Base-by-base conservation (phyloP, 495 filamentous ascomycete genomes). In the Neohortaea acidophila region DNA sequence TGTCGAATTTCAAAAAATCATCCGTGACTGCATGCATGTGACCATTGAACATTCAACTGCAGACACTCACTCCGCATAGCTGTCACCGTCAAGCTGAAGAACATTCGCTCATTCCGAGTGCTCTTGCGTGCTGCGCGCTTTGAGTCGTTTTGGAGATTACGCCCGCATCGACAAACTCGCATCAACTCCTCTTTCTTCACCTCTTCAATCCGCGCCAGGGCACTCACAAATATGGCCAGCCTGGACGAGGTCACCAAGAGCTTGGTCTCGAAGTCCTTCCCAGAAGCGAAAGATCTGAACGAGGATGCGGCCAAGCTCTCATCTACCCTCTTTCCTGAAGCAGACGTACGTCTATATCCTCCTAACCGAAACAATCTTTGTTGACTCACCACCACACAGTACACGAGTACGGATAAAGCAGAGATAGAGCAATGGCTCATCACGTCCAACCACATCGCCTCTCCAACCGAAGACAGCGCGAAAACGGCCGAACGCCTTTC, bases 391-490 rank as follows among this genome's bases (percentile, higher is more conserved):
- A 56, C 67, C 42, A 68, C 68, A 50, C 73, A 69, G 45, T 92
- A 87, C 59, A 73, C 71, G 38, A 65, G 71, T 46, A 62, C 70
- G 41, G 87, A 97, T 59, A 72, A 81, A 57, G 72, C 79, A 19
- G 85, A 91, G 59, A 77, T 91, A 56, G 72, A 77, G 53, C 75
- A 86, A 66, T 94, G 85, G 86, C 65, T 92, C 49, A 72, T 69
- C 49, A 77, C 78, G 29, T 72, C 79, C 39, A 65, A 71, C 29
- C 73, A 75, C 41, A 69, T 94, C 50, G 75, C 73, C 52, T 57
- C 69, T 26, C 56, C 67, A 15, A 50, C 66, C 21, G 62, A 63
- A 36, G 73, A 79, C 49, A 62, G 69, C 29, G 67, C 79, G 19
- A 71, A 77, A 54, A 39, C 58, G 7, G 57, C 58, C 48, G 51